Conservation (phyloP, 331 rosid species). For the Quercus phellos region DNA sequence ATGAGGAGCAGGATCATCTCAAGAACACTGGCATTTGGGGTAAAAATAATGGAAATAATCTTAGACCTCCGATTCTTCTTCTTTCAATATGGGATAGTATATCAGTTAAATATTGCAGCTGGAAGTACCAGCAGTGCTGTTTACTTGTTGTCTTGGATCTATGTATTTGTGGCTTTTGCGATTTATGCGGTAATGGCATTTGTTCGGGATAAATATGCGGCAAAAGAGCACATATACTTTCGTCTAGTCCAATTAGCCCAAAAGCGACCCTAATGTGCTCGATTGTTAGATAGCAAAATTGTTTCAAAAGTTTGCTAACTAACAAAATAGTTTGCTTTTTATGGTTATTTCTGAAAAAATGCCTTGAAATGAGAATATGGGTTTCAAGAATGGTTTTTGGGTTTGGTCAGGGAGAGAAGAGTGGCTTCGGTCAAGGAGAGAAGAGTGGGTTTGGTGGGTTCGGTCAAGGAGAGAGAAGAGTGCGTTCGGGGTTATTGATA, state of each 20-base stretch:
- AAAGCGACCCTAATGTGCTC: too few species aligned
- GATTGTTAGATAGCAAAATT: too few species aligned
- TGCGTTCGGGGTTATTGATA: too few species aligned
- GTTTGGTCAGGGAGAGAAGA: too few species aligned
- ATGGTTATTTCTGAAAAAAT: too few species aligned
- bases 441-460: too few species aligned
- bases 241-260: conserved; percentile 41
- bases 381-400: too few species aligned
- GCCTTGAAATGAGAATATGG: too few species aligned
- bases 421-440: too few species aligned
- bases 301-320: too few species aligned
- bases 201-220: conserved; percentile 52
- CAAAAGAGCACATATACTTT: conserved; percentile 66
- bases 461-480: too few species aligned
- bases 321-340: too few species aligned
- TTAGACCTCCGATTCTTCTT: conserved; percentile 79
- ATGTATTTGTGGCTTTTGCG: conserved; percentile 49
- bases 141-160: conserved; percentile 78
- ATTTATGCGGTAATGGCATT: conserved; percentile 49
- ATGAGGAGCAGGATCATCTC: conserved; percentile 86
- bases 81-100: conserved; percentile 78
- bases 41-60: conserved; percentile 62
- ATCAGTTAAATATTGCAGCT: conserved; percentile 65
- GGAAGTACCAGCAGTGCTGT: conserved; percentile 62
- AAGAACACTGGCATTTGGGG: conserved; percentile 74